Conservation (phyloP, 371 early-diverging fungal genomes). For the Rhizopus stolonifer region DNA sequence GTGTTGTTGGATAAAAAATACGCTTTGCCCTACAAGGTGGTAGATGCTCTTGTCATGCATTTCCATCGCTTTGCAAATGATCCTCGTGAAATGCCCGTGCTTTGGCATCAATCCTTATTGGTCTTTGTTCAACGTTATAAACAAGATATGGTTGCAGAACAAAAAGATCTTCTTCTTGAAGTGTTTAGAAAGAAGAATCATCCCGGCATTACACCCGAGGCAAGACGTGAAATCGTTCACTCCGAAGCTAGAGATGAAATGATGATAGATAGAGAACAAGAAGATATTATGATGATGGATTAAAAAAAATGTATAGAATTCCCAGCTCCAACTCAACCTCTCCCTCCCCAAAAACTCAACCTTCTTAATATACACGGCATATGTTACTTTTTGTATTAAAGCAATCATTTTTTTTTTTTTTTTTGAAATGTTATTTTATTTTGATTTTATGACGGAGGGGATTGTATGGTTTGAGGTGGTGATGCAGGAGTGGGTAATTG, state of each 20-base stretch:
- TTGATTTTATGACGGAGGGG: neutral
- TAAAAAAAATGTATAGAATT: constrained; percentile 1
- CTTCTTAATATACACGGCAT: neutral
- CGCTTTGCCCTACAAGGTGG: constrained; percentile 94
- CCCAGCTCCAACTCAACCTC: neutral
- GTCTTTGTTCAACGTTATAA: constrained; percentile 97
- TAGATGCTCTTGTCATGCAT: constrained; percentile 94
- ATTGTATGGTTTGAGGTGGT: constrained; percentile 3
- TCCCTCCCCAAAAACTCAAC: neutral
- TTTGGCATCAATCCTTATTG: constrained; percentile 96
- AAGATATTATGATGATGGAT: constrained; percentile 34
- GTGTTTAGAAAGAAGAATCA: constrained; percentile 81
- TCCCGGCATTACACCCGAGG: constrained; percentile 85
- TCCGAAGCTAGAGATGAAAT: constrained; percentile 67
- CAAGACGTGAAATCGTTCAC: constrained; percentile 82
- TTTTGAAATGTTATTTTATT: neutral
- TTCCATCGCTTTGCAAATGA: constrained; percentile 88
- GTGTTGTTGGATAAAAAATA: constrained; percentile 97
- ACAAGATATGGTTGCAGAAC: constrained; percentile 90
- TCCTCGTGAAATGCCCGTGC: constrained; percentile 85
- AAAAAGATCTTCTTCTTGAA: constrained; percentile 87
- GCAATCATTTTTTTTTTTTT: neutral
- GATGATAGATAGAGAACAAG: constrained; percentile 30
- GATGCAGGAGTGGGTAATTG: neutral
- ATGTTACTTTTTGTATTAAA: neutral